Evolutionary conservation across 2,329 filamentous ascomycete genomes (phyloP).

Genomic region (Helicocarpus griseus): DNA sequence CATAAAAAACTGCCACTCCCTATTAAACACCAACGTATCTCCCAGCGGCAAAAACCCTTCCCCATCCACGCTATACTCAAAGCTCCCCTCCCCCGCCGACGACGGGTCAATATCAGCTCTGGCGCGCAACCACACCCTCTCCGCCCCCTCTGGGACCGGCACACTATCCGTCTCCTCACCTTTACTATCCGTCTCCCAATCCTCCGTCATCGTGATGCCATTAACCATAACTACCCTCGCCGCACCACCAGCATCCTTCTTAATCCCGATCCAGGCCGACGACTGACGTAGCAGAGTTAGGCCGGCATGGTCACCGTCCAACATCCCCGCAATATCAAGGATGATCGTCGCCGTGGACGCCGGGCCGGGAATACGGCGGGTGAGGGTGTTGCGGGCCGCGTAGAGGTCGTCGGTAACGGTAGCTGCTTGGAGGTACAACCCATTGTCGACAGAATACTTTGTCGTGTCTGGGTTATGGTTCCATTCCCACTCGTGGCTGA

Average conservation of each 20-base stretch:
- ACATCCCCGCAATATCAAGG: conserved; percentile 41
- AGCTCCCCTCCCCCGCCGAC: conserved; percentile 21
- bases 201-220: conserved; percentile 27
- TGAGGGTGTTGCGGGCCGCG: conserved; percentile 34
- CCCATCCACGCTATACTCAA: conserved; percentile 39
- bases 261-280: conserved; percentile 44
- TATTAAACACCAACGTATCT: conserved; percentile 28
- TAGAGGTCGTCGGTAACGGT: conserved; percentile 44
- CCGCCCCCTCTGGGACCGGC: conserved; percentile 9
- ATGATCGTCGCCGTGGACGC: conserved; percentile 40
- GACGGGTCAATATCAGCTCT: conserved; percentile 27
- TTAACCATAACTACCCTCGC: conserved; percentile 28
- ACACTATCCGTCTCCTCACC: conserved; percentile 20
- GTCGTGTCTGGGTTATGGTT: conserved; percentile 50
- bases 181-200: conserved; percentile 24
- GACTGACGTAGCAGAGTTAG: conserved; percentile 46
- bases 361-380: conserved; percentile 33
- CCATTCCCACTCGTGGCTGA: conserved; percentile 48
- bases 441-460: conserved; percentile 37
- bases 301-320: conserved; percentile 44
- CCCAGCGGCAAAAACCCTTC: conserved; percentile 27
- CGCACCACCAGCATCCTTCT: conserved; percentile 25
- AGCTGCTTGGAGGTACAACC: conserved; percentile 40
- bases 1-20: conserved; percentile 40
- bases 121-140: conserved; percentile 29